Base-by-base conservation (phyloP, 2,329 filamentous ascomycete genomes). In the Ophiocordyceps camponoti-leonardi region DNA sequence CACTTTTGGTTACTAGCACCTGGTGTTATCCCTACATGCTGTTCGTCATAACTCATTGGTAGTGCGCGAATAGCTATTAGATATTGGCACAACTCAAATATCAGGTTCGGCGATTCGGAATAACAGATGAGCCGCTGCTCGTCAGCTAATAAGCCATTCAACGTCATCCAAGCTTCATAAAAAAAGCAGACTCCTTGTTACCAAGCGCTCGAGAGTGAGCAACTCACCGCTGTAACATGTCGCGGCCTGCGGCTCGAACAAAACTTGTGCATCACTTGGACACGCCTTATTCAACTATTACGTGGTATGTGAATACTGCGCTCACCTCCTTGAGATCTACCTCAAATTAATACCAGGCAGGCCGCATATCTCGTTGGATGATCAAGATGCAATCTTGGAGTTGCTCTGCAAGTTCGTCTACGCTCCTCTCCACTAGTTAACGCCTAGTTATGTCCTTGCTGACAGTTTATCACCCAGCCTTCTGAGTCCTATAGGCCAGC, bases 331-430 rank as follows among this genome's bases (percentile, higher is more conserved):
- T 7, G n/a, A 19, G 35, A 8, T 39, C 35, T 39, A 39, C 18
- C n/a, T 3, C 6, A 39, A 7, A 12, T 16, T 44, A 26, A 16
- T 12, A 14, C 39, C n/a, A 7, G 3, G 6, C 43, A 86, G 81
- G 79, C 81, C 81, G 8, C 59, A 68, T 40, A 68, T 83, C 41
- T 65, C 67, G 2, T 56, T 62, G 18, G 64, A 75, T 43, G 68
- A 83, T 45, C 78, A 83, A 58, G 71, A 79, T 44, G 67, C 69
- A 4, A 79, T 84, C 35, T 56, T 84, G 11, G 78, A 83, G 50
- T 65, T 86, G 43, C 66, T 84, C 6, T 82, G 75, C 72, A 72
- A 67, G 81, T 83, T 68, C 52, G 41, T 43, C 4, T 22, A 28
- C 18, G 18, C 19, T 33, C 22, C 7, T n/a, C 16, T n/a, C 23